These are phyloP conservation scores for Aspergillus sp. DNA, from an alignment of 2,329 filamentous ascomycete species.

Conservation along the genomic window DNA sequence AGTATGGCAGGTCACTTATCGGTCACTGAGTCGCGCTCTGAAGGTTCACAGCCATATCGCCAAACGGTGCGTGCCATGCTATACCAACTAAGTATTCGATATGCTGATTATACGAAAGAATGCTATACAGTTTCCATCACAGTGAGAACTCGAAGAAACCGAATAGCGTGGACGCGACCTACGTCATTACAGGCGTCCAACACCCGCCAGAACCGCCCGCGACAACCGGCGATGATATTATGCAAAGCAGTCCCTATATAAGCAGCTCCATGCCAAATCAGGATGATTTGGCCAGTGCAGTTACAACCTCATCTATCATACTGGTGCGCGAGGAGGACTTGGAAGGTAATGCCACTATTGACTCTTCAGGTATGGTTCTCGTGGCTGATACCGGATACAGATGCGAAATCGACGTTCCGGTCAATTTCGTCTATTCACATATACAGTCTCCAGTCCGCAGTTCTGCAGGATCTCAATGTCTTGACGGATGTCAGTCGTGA, in stretches of 20 bases:
- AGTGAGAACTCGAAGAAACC: conserved; percentile 69
- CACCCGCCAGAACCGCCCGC: conserved; percentile 28
- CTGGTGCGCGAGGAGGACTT: conserved; percentile 68
- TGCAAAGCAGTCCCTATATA: conserved; percentile 62
- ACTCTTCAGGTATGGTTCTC: background rate
- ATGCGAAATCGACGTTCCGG: conserved; percentile 60
- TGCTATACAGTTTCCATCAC: conserved; percentile 78
- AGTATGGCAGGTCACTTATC: conserved; percentile 68
- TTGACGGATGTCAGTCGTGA: conserved; percentile 65
- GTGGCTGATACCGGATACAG: conserved; percentile 36
- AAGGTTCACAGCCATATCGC: conserved; percentile 80
- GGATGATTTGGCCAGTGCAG: conserved; percentile 44
- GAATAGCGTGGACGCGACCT: conserved; percentile 81
- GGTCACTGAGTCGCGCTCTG: conserved; percentile 71
- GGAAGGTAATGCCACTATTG: conserved; percentile 44
- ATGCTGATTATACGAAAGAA: conserved; percentile 45
- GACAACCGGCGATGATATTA: conserved; percentile 46
- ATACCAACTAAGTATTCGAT: background rate
- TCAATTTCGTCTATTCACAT: conserved; percentile 74
- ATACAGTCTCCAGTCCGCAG: conserved; percentile 71
- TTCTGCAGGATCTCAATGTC: conserved; percentile 64
- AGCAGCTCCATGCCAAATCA: conserved; percentile 57
- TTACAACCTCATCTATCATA: conserved; percentile 54
- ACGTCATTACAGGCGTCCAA: conserved; percentile 70
- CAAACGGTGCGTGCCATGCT: conserved; percentile 61